Base-by-base conservation (phyloP, 2,329 filamentous ascomycete species). In the Cyphellophora attinorum region DNA sequence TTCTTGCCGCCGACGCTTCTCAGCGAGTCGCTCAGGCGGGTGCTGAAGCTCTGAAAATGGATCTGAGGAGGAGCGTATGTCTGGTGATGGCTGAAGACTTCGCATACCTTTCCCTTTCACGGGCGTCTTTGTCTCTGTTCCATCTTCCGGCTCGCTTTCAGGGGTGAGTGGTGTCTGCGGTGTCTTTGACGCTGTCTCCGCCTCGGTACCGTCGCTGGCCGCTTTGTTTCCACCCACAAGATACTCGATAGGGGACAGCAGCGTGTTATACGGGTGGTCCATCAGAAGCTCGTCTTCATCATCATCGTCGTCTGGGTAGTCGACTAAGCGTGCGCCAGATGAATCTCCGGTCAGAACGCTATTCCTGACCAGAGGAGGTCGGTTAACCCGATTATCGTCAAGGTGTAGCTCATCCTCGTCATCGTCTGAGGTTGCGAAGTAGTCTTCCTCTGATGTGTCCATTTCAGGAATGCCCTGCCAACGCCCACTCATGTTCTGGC, bases 171-270 rank as follows among this genome's bases (percentile, higher is more conserved):
- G 29, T 31, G 40, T 46, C 29, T 45, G 39, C 13, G 39, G 43
- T 34, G 45, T 42, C 3, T 31, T n/a, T n/a, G n/a, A 19, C 5
- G 35, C 21, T 11, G 27, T 18, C 19, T 60, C 63, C 19, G 72
- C 63, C 51, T 79, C 78, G 57, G 81, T 77, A 10, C 70, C 66
- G 35, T 72, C 76, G 13, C 47, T 44, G 11, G 91, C 85, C 39
- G 95, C 89, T 47, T 95, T 86, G 21, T 93, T 93, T 0, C 79
- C 76, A 54, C 96, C 96, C 55, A 94, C 85, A 19, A 96, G 89
- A 14, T 96, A n/a, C n/a, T n/a, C n/a, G n/a, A n/a, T n/a, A n/a
- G n/a, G n/a, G n/a, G n/a, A n/a, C n/a, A n/a, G n/a, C n/a, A n/a
- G n/a, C n/a, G n/a, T n/a, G n/a, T n/a, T n/a, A n/a, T n/a, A n/a